These are phyloP conservation scores for Amesomyces nigricolor DNA, from an alignment of 2,329 filamentous ascomycete genomes.

Conservation along the genomic window DNA sequence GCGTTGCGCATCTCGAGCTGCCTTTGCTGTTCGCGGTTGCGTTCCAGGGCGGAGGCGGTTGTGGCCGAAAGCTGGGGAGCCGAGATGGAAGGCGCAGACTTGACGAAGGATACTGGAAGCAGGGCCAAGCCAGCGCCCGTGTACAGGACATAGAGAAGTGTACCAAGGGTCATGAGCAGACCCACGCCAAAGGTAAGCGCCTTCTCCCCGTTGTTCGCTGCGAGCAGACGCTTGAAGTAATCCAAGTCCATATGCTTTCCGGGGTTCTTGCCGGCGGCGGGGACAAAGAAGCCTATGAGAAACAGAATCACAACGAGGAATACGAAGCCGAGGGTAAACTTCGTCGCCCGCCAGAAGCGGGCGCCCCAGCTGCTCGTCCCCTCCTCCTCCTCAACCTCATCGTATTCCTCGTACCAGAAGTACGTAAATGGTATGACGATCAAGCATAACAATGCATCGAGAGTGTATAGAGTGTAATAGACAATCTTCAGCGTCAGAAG, in stretches of 20 bases:
- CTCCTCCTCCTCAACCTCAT: constrained; percentile 79
- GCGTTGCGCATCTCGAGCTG: constrained; percentile 83
- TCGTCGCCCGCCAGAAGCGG: constrained; percentile 76
- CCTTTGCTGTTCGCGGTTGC: constrained; percentile 85
- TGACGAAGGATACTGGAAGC: constrained; percentile 85
- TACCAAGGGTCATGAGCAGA: constrained; percentile 80
- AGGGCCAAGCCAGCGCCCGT: constrained; percentile 84
- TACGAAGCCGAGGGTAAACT: constrained; percentile 85
- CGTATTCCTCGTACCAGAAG: constrained; percentile 97
- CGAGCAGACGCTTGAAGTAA: constrained; percentile 80
- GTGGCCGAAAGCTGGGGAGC: constrained; percentile 70
- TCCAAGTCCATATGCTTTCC: constrained; percentile 73
- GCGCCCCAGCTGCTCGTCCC: constrained; percentile 65
- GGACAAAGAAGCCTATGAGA: constrained; percentile 89
- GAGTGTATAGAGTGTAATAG: constrained; percentile 87
- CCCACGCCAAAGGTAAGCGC: constrained; percentile 86
- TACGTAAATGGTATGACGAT: constrained; percentile 91
- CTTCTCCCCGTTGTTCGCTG: constrained; percentile 86
- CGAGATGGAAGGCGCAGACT: constrained; percentile 81
- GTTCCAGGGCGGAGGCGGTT: constrained; percentile 73
- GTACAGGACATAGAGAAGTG: constrained; percentile 80
- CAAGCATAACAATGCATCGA: constrained; percentile 85
- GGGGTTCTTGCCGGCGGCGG: constrained; percentile 62
- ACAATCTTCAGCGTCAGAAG: constrained; percentile 76
- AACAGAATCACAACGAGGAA: constrained; percentile 76